Conservation (phyloP, 1,284 basidiomycete species). For the Leccinum ponderosum region DNA sequence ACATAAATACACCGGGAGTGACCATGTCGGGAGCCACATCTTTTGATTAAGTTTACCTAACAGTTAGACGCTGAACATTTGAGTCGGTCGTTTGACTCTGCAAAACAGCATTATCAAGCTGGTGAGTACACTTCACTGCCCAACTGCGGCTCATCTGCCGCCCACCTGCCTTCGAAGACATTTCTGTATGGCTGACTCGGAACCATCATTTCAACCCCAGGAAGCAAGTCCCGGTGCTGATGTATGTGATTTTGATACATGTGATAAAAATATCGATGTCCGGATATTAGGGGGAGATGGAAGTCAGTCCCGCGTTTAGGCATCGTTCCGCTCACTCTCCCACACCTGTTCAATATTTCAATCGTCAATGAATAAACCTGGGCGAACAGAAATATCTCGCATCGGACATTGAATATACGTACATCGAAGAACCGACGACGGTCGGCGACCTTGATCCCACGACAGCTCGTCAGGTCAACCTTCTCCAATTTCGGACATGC, state of each 20-base stretch:
- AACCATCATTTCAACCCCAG: neutral
- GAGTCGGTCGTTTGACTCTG: no score
- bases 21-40: no score
- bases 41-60: no score
- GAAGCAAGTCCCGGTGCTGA: neutral
- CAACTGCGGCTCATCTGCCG: neutral
- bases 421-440: constrained; percentile 71
- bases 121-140: no score
- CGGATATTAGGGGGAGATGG: no score
- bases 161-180: neutral
- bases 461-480: constrained; percentile 66
- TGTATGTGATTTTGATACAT: neutral
- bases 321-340: constrained; percentile 29
- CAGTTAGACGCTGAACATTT: no score
- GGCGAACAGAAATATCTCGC: neutral
- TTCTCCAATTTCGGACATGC: constrained; percentile 51
- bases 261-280: no score
- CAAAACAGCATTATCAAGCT: no score
- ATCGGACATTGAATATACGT: neutral
- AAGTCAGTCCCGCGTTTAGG: constrained; percentile 24
- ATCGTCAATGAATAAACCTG: neutral
- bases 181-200: neutral
- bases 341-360: constrained; percentile 40
- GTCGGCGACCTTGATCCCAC: constrained; percentile 57
- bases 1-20: no score